These are phyloP conservation scores for Penicillium arizonense DNA, from an alignment of 495 filamentous ascomycete species.

Conservation along the genomic window DNA sequence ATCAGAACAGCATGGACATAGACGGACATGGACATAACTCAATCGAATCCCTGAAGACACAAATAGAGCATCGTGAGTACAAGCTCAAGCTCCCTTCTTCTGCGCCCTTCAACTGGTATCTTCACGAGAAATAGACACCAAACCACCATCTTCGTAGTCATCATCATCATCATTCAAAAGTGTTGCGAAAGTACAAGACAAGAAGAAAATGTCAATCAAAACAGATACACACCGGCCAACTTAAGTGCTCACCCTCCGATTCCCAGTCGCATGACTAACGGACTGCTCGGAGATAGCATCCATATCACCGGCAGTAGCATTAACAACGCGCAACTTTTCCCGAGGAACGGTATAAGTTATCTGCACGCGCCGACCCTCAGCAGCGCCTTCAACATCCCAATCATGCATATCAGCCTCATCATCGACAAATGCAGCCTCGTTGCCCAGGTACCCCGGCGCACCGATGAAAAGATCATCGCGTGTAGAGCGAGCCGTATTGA, in stretches of 20 bases:
- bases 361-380: slow-evolving; percentile 78
- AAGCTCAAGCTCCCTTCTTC: no score
- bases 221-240: not conserved
- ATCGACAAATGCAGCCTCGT: slow-evolving; percentile 19
- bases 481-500: slow-evolving; percentile 14
- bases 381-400: slow-evolving; percentile 87
- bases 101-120: no score
- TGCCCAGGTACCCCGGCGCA: slow-evolving; percentile 28
- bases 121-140: no score
- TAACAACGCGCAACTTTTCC: slow-evolving; percentile 82
- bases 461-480: slow-evolving; percentile 33
- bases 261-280: slow-evolving; percentile 23
- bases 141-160: no score
- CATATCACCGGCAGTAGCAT: slow-evolving; percentile 48
- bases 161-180: not conserved
- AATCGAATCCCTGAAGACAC: no score
- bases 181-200: slow-evolving; percentile 2
- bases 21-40: no score
- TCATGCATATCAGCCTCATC: slow-evolving; percentile 66
- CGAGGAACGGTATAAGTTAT: slow-evolving; percentile 92
- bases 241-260: slow-evolving; percentile 11
- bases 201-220: not conserved
- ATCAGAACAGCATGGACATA: no score
- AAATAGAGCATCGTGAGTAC: no score
- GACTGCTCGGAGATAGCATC: slow-evolving; percentile 34